Base-by-base conservation (phyloP, 441 rosid genomes). In the Hypseocharis bilobata region DNA sequence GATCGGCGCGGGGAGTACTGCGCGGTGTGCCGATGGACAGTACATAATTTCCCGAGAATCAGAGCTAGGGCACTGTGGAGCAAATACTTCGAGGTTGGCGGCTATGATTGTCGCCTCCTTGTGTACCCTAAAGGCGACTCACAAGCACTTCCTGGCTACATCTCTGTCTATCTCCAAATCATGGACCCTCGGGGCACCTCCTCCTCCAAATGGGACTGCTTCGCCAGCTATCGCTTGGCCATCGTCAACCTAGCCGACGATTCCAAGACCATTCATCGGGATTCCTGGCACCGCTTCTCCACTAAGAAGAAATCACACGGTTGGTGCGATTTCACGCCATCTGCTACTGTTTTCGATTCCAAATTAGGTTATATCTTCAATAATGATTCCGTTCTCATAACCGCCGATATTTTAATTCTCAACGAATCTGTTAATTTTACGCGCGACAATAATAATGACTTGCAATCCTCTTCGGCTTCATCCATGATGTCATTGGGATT, bases 11-110 rank as follows among this genome's bases (percentile, higher is more conserved):
- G 96, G 0, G 99, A 88, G 52, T 81, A 83, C 79, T 80, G 91
- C 1, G 96, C 98, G n/a, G 62, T 85, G 20, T 94, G 99, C 74
- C 69, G 86, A 70, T 94, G 99, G 98, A 91, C 96, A 70, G 95
- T 94, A 1, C 82, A 86, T 36, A 77, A 79, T 77, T 89, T 94
- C 45, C 82, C 96, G 0, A 85, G 87, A 75, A 81, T 86, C 29
- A 94, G 88, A 76, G 96, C 98, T 42, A 82, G 89, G 84, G 94
- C 96, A 67, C 77, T 89, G 1, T 91, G 96, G 98, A 89, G 99
- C 70, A 88, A 85, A 86, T 94, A 94, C 82, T 89, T 94, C 69
- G 99, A 91, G 86, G 98, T 94, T 6, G 99, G 99, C 19, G 99
- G 98, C 19, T 94, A 86, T 70, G 96, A 91, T 88, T 94, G 99